phyloP scores from a whole-genome alignment of 2,329 filamentous ascomycete genomes.

The Blastomyces parvus region DNA sequence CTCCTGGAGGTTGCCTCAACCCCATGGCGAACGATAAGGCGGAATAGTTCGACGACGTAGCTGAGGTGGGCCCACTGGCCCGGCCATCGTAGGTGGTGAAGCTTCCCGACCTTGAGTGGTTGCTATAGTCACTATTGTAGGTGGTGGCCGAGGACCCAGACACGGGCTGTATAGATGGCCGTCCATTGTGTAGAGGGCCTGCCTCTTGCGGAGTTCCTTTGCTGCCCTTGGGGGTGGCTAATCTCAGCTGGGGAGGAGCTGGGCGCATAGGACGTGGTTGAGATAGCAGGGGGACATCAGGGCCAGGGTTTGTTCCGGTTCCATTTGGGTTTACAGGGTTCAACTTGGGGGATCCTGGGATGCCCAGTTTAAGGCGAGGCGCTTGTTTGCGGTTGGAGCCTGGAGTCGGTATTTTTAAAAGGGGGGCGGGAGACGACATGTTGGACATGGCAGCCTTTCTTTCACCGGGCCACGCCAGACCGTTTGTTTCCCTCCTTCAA shows the following conservation, averaged over 20 bases:
- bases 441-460: slow-evolving; percentile 28
- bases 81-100: slow-evolving; percentile 64
- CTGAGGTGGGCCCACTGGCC: slow-evolving; percentile 71
- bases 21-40: slow-evolving; percentile 72
- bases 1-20: slow-evolving; percentile 48
- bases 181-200: slow-evolving; percentile 43
- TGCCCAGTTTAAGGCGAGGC: slow-evolving; percentile 77
- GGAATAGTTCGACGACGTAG: slow-evolving; percentile 78
- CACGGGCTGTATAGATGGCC: slow-evolving; percentile 48
- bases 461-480: neutral
- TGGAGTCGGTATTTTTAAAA: slow-evolving; percentile 73
- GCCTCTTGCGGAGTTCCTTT: slow-evolving; percentile 62
- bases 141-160: slow-evolving; percentile 54
- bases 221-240: slow-evolving; percentile 74
- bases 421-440: slow-evolving; percentile 68
- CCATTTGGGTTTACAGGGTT: slow-evolving; percentile 52
- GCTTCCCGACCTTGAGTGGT: slow-evolving; percentile 72
- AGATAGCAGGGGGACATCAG: slow-evolving; percentile 30
- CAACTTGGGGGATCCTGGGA: slow-evolving; percentile 74
- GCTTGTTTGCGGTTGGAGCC: slow-evolving; percentile 55
- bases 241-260: slow-evolving; percentile 65
- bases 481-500: neutral
- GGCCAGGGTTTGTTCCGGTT: slow-evolving; percentile 27
- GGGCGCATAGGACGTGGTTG: slow-evolving; percentile 43
- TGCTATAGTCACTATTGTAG: slow-evolving; percentile 69